Evolutionary conservation across 2,329 filamentous ascomycete genomes (phyloP).

Genomic region (Phyllosticta citribraziliensis): DNA sequence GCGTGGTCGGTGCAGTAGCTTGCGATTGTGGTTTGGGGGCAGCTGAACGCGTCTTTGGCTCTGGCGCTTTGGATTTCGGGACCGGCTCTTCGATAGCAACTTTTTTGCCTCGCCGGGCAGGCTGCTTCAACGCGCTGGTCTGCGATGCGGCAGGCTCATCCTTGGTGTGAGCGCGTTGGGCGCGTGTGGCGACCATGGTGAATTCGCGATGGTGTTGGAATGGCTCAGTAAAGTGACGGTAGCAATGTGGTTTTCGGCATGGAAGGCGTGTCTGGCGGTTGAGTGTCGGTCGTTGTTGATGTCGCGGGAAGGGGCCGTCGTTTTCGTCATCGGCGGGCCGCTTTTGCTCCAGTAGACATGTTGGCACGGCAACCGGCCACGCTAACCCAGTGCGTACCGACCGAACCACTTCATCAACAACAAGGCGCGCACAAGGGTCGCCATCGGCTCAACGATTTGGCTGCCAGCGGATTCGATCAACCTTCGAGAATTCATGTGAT

Average conservation of each 20-base stretch:
- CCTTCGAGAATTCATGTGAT: too few relatives aligned
- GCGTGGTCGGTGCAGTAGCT: constrained; percentile 1
- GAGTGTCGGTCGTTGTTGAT: constrained; percentile 2
- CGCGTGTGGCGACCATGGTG: constrained; percentile 12
- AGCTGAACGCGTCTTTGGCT: constrained; percentile 1
- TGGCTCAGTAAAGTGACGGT: constrained; percentile 1
- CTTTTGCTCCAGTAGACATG: neutral
- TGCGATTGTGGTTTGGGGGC: neutral
- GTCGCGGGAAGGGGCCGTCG: neutral
- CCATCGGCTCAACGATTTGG: too few relatives aligned
- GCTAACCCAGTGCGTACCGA: neutral
- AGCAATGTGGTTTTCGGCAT: constrained; percentile 5
- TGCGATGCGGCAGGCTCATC: constrained; percentile 3
- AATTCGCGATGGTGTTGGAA: neutral
- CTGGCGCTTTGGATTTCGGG: neutral
- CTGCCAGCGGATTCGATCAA: too few relatives aligned
- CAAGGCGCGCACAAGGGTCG: neutral
- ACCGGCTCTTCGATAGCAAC: neutral
- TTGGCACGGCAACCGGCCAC: constrained; percentile 2
- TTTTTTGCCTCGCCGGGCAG: constrained; percentile 6
- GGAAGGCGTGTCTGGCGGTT: neutral
- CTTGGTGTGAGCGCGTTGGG: constrained; percentile 8
- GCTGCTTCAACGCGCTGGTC: constrained; percentile 4
- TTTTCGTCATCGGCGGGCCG: neutral
- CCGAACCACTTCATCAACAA: neutral